These are phyloP conservation scores for Neoarthrinium moseri DNA, from an alignment of 2,329 filamentous ascomycete genomes.

Conservation along the genomic window DNA sequence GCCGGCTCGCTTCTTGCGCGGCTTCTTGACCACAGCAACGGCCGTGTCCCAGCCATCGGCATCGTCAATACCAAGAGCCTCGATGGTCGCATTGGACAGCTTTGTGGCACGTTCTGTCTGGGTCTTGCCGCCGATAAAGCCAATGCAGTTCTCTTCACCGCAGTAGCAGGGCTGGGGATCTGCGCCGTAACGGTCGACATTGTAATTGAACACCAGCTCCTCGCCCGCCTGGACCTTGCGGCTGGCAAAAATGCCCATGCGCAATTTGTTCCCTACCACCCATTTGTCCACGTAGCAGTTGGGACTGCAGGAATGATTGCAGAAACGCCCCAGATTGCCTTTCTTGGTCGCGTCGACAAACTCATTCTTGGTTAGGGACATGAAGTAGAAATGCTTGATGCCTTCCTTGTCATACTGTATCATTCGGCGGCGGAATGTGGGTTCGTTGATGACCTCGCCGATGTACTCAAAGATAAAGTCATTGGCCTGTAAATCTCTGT, in stretches of 20 bases:
- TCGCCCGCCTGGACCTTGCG: conserved; percentile 83
- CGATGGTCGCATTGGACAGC: conserved; percentile 82
- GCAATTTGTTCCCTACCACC: conserved; percentile 94
- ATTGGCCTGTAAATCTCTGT: conserved; percentile 72
- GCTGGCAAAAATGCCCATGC: conserved; percentile 97
- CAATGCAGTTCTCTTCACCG: conserved; percentile 89
- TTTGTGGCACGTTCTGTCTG: conserved; percentile 96
- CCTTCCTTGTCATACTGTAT: conserved; percentile 91
- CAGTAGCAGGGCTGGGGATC: conserved; percentile 98
- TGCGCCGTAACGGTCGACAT: conserved; percentile 95
- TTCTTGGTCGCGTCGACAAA: conserved; percentile 98
- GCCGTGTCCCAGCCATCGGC: conserved; percentile 88
- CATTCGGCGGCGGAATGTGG: conserved; percentile 85
- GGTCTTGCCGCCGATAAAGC: conserved; percentile 95
- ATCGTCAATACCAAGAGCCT: conserved; percentile 93
- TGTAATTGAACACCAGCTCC: conserved; percentile 98
- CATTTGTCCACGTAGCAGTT: conserved; percentile 99
- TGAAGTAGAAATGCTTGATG: conserved; percentile 99
- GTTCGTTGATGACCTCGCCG: conserved; percentile 95
- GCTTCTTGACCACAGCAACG: conserved; percentile 71
- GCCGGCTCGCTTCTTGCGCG: conserved; percentile 85
- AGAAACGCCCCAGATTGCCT: conserved; percentile 93
- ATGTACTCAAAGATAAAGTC: conserved; percentile 99
- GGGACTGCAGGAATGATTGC: conserved; percentile 98
- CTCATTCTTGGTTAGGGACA: conserved; percentile 94